Base-by-base conservation (phyloP, 139 green algal species). In the Zygnema cylindricum region DNA sequence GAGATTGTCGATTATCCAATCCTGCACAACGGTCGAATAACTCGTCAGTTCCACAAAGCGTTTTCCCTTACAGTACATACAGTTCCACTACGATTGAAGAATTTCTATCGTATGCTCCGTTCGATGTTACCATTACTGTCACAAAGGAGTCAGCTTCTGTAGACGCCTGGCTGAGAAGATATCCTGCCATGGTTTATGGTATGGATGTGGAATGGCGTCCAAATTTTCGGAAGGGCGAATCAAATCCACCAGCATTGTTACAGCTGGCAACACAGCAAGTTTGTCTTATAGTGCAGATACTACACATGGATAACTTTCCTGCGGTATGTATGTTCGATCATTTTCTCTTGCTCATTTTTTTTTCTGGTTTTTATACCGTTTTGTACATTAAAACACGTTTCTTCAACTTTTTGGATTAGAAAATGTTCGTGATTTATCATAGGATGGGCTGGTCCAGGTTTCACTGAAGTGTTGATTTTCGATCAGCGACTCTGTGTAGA, bases 191-290 rank as follows among this genome's bases (percentile, higher is more conserved):
- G 16, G 49, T 63, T 16, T 63, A 63, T 16, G 71, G 71, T 3
- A 79, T 79, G 71, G 71, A 79, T 16, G 3, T 79, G 71, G 71
- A 79, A 42, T 79, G 71, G 71, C 7, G 43, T 7, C 71, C 71
- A 41, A 79, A 79, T 79, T 79, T 41, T 11, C 42, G 71, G 71
- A 79, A 79, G 71, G 71, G 71, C 3, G 7, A 79, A 42, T 7
- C 16, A 11, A 79, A 79, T 16, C 71, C 71, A 38, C 7, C 43
- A 16, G 71, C 71, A 42, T 16, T 79, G 71, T 16, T 79, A 42
- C 71, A 79, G 71, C 71, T 79, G 11, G 71, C 71, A 41, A 79
- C 71, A 41, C 7, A 42, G 11, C 7, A 25, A 16, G 36, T 11
- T 3, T 79, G 71, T 16, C 71, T 79, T 43, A 16, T 79, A 41